Evolutionary conservation across 441 rosid genomes (phyloP).

Genomic region (Hura crepitans): DNA sequence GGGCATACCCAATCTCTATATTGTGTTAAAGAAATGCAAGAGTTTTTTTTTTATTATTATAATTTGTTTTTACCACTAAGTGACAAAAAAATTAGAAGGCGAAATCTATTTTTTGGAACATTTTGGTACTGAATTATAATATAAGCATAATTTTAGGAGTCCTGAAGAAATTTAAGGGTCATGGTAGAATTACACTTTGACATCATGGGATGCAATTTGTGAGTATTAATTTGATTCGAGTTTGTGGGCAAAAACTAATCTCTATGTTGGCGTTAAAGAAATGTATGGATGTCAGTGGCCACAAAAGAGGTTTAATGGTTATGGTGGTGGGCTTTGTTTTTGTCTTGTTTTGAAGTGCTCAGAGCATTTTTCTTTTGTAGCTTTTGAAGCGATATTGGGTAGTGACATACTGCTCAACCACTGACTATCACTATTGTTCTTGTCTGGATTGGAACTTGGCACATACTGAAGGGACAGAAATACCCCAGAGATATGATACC

Average conservation of each 20-base stretch:
- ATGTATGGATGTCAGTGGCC: constrained; percentile 4
- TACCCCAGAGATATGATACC: constrained; percentile 7
- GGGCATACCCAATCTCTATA: too few relatives aligned
- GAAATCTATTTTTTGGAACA: too few relatives aligned
- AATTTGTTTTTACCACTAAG: too few relatives aligned
- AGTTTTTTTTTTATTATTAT: too few relatives aligned
- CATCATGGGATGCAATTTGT: constrained; percentile 14
- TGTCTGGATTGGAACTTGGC: constrained; percentile 31
- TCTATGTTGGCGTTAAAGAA: constrained; percentile 10
- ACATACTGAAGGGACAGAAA: constrained; percentile 22
- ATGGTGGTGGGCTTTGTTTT: not conserved
- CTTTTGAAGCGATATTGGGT: constrained; percentile 12
- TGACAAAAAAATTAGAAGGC: too few relatives aligned
- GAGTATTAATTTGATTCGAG: not conserved
- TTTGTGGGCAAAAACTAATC: constrained; percentile 24
- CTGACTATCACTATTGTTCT: constrained; percentile 16
- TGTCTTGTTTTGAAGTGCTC: constrained; percentile 5
- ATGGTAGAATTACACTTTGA: too few relatives aligned
- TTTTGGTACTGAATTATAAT: too few relatives aligned
- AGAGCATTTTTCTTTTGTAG: not conserved
- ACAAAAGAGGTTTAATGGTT: constrained; percentile 2
- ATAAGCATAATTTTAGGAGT: too few relatives aligned
- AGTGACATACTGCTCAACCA: constrained; percentile 16
- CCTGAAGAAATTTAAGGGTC: too few relatives aligned
- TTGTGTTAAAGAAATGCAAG: too few relatives aligned